Conservation (phyloP, 2,329 filamentous ascomycete species). For the Cercospora citrullina region DNA sequence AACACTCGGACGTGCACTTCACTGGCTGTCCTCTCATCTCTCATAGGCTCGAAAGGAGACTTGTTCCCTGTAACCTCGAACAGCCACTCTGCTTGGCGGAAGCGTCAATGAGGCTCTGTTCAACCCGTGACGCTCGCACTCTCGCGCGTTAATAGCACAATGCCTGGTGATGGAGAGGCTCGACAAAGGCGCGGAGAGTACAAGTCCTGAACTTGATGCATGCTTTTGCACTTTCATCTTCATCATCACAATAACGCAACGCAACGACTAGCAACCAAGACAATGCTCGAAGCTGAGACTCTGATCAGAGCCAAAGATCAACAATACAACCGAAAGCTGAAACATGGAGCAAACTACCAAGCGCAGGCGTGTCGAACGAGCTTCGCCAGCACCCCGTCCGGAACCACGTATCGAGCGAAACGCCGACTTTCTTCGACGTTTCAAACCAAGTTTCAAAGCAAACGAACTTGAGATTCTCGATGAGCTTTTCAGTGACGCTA, state of each 20-base stretch:
- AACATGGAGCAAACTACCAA: not conserved
- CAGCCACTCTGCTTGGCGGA: not conserved
- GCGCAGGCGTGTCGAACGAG: not conserved
- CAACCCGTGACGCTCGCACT: not conserved
- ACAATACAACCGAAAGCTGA: not conserved
- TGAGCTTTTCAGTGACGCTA: not conserved
- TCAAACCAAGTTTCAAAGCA: not conserved
- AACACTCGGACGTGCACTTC: not conserved
- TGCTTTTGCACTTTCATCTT: not conserved
- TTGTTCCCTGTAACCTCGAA: not conserved
- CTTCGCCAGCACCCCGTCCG: not conserved
- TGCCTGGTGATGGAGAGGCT: not conserved
- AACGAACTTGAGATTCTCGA: not conserved
- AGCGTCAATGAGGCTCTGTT: not conserved
- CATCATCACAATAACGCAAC: not conserved
- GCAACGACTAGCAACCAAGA: not conserved
- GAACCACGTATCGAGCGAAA: not conserved
- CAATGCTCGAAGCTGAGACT: not conserved
- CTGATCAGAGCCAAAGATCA: not conserved
- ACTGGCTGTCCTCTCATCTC: not conserved
- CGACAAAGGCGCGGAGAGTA: not conserved
- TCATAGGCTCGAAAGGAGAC: not conserved
- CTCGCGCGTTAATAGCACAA: not conserved
- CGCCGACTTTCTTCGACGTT: not conserved
- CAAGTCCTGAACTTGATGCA: not conserved